These are phyloP conservation scores for Nakaseomyces delphensis DNA, from an alignment of 1,139 yeast species.

Conservation along the genomic window DNA sequence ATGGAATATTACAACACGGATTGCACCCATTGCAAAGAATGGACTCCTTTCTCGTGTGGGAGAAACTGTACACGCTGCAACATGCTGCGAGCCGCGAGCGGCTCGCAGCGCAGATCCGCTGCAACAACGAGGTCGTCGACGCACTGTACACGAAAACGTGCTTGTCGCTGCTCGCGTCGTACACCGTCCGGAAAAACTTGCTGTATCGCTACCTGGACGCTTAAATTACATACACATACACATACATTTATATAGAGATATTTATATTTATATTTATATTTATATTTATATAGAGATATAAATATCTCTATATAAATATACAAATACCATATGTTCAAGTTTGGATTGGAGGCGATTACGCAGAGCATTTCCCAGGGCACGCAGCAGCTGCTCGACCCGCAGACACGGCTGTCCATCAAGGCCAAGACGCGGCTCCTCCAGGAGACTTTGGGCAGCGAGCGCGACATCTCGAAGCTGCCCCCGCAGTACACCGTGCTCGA, in stretches of 20 bases:
- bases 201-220: not conserved
- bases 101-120: not conserved
- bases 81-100: not conserved
- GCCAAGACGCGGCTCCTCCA: slow-evolving; percentile 38
- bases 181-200: not conserved
- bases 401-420: slow-evolving; percentile 25
- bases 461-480: slow-evolving; percentile 65
- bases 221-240: not conserved
- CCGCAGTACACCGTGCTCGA: slow-evolving; percentile 62
- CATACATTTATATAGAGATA: not conserved
- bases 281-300: too few relatives aligned
- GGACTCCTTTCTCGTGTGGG: slow-evolving; percentile 1
- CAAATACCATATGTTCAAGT: slow-evolving; percentile 3
- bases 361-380: slow-evolving; percentile 3
- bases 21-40: too few relatives aligned
- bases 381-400: slow-evolving; percentile 22
- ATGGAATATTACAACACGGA: too few relatives aligned
- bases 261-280: too few relatives aligned
- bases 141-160: slow-evolving; percentile 5
- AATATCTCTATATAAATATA: not conserved
- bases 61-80: slow-evolving; percentile 1
- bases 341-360: not conserved
- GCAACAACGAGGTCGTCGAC: slow-evolving; percentile 1
- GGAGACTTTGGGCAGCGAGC: slow-evolving; percentile 61
- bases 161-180: not conserved